Evolutionary conservation across 257 asterid species (phyloP).

Genomic region (Solanum peruvianum): DNA sequence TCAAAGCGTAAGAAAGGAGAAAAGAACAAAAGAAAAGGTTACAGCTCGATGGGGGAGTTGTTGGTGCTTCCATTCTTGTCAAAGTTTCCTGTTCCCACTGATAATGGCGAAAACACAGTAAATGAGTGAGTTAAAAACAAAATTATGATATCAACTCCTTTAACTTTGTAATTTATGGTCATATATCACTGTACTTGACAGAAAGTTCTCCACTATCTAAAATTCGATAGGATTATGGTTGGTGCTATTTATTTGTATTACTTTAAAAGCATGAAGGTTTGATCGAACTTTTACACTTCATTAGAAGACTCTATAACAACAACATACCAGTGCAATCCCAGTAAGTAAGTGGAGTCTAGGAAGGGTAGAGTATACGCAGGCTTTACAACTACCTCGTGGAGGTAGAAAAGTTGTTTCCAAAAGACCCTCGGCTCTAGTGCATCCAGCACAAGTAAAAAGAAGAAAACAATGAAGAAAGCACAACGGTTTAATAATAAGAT

Average conservation of each 20-base stretch:
- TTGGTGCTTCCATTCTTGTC: conserved; percentile 34
- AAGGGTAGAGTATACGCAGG: neutral
- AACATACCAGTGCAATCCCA: neutral
- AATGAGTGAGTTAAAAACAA: conserved; percentile 23
- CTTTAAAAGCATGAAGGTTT: neutral
- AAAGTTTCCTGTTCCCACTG: conserved; percentile 20
- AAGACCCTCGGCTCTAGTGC: neutral
- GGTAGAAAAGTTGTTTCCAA: neutral
- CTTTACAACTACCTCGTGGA: neutral
- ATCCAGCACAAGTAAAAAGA: neutral
- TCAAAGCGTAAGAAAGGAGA: conserved; percentile 43
- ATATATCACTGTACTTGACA: neutral
- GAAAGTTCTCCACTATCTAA: neutral
- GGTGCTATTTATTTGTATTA: neutral
- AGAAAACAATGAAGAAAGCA: neutral
- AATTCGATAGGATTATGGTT: neutral
- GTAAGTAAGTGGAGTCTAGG: neutral
- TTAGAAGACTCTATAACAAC: neutral
- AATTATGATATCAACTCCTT: neutral
- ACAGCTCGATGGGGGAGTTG: conserved; percentile 28
- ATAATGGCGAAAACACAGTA: conserved; percentile 2
- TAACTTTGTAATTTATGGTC: neutral
- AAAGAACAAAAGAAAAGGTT: conserved; percentile 16
- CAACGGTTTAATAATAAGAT: neutral
- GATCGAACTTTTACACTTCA: neutral